These are phyloP conservation scores for Tuber borchii DNA, from an alignment of 495 filamentous ascomycete genomes.

Conservation along the genomic window DNA sequence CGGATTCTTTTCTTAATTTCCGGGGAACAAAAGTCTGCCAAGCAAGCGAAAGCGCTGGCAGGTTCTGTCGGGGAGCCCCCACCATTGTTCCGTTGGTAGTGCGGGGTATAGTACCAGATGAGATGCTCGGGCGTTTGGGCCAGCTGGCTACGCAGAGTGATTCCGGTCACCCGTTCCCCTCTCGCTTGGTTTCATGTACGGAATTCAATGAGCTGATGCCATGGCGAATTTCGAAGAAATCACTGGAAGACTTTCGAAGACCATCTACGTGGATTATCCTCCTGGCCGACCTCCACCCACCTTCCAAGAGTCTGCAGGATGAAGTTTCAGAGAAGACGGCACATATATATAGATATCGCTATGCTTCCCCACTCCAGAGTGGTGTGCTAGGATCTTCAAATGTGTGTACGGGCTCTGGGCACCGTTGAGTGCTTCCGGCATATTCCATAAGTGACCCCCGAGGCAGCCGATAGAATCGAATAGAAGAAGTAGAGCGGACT, in stretches of 20 bases:
- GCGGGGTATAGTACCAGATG: neutral
- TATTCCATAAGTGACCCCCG: neutral
- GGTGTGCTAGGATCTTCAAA: neutral
- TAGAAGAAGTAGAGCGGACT: neutral
- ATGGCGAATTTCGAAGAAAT: neutral
- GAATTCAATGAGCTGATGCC: neutral
- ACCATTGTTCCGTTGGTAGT: neutral
- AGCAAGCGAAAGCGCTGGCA: neutral
- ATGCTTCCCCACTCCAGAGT: neutral
- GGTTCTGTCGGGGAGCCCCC: neutral
- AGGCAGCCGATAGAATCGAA: neutral
- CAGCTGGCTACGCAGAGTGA: neutral
- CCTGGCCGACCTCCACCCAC: neutral
- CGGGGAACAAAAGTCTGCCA: neutral
- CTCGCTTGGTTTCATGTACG: neutral
- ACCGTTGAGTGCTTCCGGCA: neutral
- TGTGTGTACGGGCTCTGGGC: neutral
- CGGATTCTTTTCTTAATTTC: neutral
- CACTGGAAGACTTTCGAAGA: neutral
- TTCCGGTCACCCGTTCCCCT: neutral
- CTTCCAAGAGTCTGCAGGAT: slow-evolving; percentile 2
- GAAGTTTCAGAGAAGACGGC: neutral
- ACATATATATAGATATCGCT: neutral
- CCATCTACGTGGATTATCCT: neutral
- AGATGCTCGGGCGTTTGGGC: neutral